Base-by-base conservation (phyloP, 176 grass and related monocot species). In the Hordeum vulgare region DNA sequence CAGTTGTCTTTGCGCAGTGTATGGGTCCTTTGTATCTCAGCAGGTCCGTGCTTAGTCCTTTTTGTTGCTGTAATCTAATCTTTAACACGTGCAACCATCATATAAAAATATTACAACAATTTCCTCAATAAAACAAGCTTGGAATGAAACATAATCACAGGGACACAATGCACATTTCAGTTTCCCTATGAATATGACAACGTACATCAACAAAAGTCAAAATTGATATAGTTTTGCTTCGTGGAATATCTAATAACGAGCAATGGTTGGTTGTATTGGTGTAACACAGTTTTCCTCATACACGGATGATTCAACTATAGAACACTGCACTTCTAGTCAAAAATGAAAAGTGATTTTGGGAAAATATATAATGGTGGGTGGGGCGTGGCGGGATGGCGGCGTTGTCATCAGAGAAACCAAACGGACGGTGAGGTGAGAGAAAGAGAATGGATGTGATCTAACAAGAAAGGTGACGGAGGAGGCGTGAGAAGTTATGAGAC, bases 21-120 rank as follows among this genome's bases (percentile, higher is more conserved):
- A 96, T 71, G 1, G 96, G 93, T 11, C 93, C 93, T 85, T 95
- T 95, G 63, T 98, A 98, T 51, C 81, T 90, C 11, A 98, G 83
- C 33, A 98, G 84, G 29, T 93, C 93, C 24, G 83, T 88, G 73
- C 91, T 94, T 34, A 94, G 74, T 76, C 93, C 96, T 80, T 95
- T 98, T 71, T 96, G 96, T 75, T 98, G 93, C 47, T 96, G 93
- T 10, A 96, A 79, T 83, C 93, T 92, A 44, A 98, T 98, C 71
- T 98, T 96, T 56, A 96, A 93, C 24, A 94, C 91, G 93, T 96
- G 85, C 34, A 80, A 77, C 36, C 45, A 83, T 5, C 66, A 39
- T 13, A 41, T 56, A 70, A 1, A 76, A 87, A 87, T 31, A 56
- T 51, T 21, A 90, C 17, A 74, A 23, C 29, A 49, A n/a, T 66